Conservation (phyloP, 345 rosid species). For the Cardiospermum halicacabum region DNA sequence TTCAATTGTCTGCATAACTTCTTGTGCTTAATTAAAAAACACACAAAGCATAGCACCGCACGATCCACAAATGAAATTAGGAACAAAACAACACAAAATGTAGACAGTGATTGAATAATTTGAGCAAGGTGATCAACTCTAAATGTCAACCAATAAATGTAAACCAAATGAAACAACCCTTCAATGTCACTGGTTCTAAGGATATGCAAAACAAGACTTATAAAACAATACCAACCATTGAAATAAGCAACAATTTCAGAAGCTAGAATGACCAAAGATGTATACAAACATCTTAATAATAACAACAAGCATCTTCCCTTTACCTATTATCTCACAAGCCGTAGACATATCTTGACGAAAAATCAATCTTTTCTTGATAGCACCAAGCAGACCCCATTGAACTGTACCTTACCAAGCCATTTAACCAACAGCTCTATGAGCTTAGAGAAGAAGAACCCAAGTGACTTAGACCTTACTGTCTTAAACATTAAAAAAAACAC, state of each 20-base stretch:
- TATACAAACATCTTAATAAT: slow-evolving; percentile 46
- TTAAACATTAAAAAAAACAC: too few species aligned
- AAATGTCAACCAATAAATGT: slow-evolving; percentile 54
- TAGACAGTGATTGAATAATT: slow-evolving; percentile 49
- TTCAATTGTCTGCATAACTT: slow-evolving; percentile 53
- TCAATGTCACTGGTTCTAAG: slow-evolving; percentile 54
- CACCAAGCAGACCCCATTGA: slow-evolving; percentile 75
- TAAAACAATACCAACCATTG: slow-evolving; percentile 77
- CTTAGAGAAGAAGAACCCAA: slow-evolving; percentile 91
- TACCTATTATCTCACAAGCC: slow-evolving; percentile 54
- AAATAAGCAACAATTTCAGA: slow-evolving; percentile 69
- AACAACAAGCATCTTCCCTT: slow-evolving; percentile 53
- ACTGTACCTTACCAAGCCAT: slow-evolving; percentile 68
- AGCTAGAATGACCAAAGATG: slow-evolving; percentile 44
- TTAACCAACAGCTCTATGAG: slow-evolving; percentile 81
- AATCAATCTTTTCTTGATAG: slow-evolving; percentile 64
- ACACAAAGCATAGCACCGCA: slow-evolving; percentile 62
- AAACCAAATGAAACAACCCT: slow-evolving; percentile 56
- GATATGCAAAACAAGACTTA: slow-evolving; percentile 54
- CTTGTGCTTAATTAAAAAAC: slow-evolving; percentile 75
- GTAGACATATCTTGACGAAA: slow-evolving; percentile 51
- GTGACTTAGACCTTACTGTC: too few species aligned
- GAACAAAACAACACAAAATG: slow-evolving; percentile 64
- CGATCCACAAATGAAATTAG: slow-evolving; percentile 74
- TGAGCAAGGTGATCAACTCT: slow-evolving; percentile 74